phyloP scores from a whole-genome alignment of 1,284 basidiomycete species.

The Thelephora terrestris region DNA sequence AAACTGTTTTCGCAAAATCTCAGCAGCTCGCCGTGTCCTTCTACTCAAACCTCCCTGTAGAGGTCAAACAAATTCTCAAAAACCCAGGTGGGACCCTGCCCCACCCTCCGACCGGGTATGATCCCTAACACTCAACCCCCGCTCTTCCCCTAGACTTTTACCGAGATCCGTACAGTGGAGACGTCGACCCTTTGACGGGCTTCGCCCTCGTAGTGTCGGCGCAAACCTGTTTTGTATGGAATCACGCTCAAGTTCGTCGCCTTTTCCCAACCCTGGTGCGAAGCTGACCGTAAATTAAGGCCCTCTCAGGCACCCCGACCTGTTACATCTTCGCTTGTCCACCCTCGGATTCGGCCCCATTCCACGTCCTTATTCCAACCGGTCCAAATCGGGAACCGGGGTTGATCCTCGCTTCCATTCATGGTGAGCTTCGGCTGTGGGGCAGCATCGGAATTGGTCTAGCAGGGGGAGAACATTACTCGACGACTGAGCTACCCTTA shows the following conservation, averaged over 20 bases:
- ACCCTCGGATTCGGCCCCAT: conserved; percentile 38
- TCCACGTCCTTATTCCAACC: conserved; percentile 61
- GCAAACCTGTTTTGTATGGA: conserved; percentile 75
- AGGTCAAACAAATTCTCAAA: conserved; percentile 61
- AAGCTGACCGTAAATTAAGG: conserved; percentile 25
- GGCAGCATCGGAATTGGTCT: conserved; percentile 72
- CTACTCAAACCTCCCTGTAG: conserved; percentile 59
- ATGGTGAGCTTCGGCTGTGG: conserved; percentile 67
- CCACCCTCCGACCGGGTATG: neutral
- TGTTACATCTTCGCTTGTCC: conserved; percentile 77
- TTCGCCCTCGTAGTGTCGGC: conserved; percentile 64
- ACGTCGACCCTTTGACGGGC: conserved; percentile 59
- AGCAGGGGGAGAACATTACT: conserved; percentile 67
- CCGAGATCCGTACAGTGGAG: conserved; percentile 55
- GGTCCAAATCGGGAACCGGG: conserved; percentile 66
- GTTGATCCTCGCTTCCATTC: conserved; percentile 55
- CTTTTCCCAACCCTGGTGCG: neutral
- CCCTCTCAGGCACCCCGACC: conserved; percentile 55
- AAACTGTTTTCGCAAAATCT: conserved; percentile 59
- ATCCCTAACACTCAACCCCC: neutral
- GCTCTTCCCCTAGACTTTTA: conserved; percentile 44
- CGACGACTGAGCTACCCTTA: conserved; percentile 40
- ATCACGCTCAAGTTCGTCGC: conserved; percentile 50
- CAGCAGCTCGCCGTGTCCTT: conserved; percentile 60
- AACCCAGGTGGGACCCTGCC: conserved; percentile 42